Conservation (phyloP, 2,329 filamentous ascomycete species). For the Calonectria henricotiae region DNA sequence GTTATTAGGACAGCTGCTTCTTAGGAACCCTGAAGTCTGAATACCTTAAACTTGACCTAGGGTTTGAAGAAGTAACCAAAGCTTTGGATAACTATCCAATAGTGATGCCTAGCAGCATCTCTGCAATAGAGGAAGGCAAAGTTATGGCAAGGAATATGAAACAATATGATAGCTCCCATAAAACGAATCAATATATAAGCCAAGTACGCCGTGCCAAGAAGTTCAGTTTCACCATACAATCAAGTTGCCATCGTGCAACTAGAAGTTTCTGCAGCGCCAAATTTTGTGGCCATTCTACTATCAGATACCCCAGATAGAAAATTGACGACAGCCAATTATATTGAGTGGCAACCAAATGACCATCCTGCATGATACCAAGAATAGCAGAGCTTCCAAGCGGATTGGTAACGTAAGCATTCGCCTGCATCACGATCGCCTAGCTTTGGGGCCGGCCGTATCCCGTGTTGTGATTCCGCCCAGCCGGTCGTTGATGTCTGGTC, state of each 20-base stretch:
- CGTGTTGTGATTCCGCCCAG: not conserved
- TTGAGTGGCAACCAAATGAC: not conserved
- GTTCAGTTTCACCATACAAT: not conserved
- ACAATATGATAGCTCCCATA: not conserved
- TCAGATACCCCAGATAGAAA: not conserved
- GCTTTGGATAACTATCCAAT: no score
- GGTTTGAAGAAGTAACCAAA: no score
- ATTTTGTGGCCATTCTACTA: not conserved
- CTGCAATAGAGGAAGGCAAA: not conserved
- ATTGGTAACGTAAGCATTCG: not conserved
- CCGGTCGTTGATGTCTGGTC: not conserved
- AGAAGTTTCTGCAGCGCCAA: not conserved
- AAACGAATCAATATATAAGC: not conserved
- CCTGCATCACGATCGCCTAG: not conserved
- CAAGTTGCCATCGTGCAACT: constrained; percentile 3
- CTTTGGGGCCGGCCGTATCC: not conserved
- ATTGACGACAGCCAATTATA: constrained; percentile 6
- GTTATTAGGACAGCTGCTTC: no score
- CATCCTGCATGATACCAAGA: constrained; percentile 9
- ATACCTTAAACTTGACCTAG: no score
- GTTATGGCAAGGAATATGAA: not conserved
- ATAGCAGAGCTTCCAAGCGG: constrained; percentile 3
- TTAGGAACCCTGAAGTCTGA: no score
- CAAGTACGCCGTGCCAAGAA: not conserved
- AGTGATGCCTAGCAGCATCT: no score